Evolutionary conservation across 768 basidiomycete genomes (phyloP).

Genomic region (Dacryopinax primogenitus): DNA sequence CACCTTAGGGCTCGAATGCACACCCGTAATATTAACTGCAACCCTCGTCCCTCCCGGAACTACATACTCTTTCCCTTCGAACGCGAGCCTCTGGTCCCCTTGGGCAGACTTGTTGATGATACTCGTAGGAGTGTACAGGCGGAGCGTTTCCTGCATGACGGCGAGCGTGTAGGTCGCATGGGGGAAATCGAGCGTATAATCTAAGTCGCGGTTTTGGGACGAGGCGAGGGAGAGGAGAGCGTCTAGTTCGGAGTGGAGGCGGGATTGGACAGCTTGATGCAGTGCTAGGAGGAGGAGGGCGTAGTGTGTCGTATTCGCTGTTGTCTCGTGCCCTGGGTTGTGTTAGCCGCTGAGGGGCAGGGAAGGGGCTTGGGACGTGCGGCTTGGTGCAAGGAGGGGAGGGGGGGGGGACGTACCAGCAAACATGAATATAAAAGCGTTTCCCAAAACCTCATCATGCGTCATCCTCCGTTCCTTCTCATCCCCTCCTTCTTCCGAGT

Average conservation of each 20-base stretch:
- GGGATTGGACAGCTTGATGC: conserved; percentile 13
- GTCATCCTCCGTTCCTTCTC: not conserved
- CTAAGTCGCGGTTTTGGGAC: not conserved
- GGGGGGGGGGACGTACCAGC: conserved; percentile 7
- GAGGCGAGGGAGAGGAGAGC: not conserved
- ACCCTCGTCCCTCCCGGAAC: conserved; percentile 10
- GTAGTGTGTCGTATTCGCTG: conserved; percentile 14
- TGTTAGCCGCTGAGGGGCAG: not conserved
- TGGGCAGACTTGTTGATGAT: conserved; percentile 9
- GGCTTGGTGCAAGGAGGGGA: not conserved
- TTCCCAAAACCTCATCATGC: conserved; percentile 9
- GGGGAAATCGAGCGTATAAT: not conserved
- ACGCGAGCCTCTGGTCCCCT: not conserved
- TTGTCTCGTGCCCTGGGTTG: conserved; percentile 12
- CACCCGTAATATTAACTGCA: conserved; percentile 8
- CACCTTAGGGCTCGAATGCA: conserved; percentile 10
- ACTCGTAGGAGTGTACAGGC: conserved; percentile 11
- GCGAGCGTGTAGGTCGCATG: not conserved
- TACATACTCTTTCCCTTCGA: not conserved
- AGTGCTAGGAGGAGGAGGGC: conserved; percentile 12
- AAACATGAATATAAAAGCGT: conserved; percentile 13
- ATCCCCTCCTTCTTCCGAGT: not conserved
- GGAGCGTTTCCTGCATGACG: conserved; percentile 11
- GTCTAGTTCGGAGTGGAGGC: conserved; percentile 8
- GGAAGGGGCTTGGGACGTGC: not conserved